phyloP scores from a whole-genome alignment of 2,329 filamentous ascomycete species.

The Exophiala calicioides region DNA sequence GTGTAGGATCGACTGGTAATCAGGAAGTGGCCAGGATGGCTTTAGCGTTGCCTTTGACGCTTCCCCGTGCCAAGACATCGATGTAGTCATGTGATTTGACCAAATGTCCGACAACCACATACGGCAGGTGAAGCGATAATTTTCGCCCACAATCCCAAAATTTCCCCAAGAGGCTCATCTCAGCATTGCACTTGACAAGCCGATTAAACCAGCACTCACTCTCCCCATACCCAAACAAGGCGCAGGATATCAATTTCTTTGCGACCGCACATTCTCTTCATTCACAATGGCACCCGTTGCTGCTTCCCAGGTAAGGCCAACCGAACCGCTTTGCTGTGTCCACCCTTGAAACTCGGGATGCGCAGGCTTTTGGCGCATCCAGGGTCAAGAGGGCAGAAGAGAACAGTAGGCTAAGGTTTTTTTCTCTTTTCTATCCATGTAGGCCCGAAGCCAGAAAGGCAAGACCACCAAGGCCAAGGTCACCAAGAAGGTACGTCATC shows the following conservation, averaged over 20 bases:
- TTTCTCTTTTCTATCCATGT: constrained; percentile 45
- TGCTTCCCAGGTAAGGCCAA: constrained; percentile 72
- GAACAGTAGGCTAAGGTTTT: constrained; percentile 89
- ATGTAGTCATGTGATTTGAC: too few species aligned
- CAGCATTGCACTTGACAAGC: too few species aligned
- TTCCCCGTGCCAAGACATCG: too few species aligned
- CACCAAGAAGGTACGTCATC: constrained; percentile 51
- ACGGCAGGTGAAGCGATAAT: background rate
- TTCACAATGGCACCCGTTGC: constrained; percentile 33
- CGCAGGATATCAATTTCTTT: constrained; percentile 92
- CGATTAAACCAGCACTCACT: background rate
- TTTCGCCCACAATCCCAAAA: constrained; percentile 1
- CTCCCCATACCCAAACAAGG: constrained; percentile 37
- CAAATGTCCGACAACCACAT: too few species aligned
- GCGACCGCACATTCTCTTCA: constrained; percentile 51
- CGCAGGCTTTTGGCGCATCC: background rate
- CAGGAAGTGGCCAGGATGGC: too few species aligned
- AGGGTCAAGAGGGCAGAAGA: constrained; percentile 6
- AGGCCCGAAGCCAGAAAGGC: constrained; percentile 49
- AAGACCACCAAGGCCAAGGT: constrained; percentile 43
- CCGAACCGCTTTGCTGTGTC: constrained; percentile 89
- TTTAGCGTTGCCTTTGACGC: too few species aligned
- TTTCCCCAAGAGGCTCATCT: too few species aligned
- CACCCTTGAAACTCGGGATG: constrained; percentile 28
- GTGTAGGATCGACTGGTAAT: too few species aligned